These are phyloP conservation scores for Canavalia ensiformis DNA, from an alignment of 306 rosid species.

Conservation along the genomic window DNA sequence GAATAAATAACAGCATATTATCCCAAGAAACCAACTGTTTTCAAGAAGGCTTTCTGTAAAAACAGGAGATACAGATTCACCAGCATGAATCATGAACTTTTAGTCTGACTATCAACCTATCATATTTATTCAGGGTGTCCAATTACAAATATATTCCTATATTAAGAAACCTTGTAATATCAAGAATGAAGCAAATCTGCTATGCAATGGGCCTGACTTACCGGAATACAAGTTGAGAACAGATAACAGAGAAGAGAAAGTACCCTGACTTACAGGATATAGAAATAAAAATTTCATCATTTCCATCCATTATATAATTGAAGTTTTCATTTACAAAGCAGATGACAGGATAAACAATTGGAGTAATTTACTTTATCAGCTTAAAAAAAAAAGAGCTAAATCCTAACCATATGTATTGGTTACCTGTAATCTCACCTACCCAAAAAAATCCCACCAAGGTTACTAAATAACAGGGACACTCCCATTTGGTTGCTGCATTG, in stretches of 20 bases:
- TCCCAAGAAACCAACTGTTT: constrained; percentile 6
- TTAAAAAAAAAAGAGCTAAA: constrained; percentile 61
- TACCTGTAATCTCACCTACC: constrained; percentile 64
- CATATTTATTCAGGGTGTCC: background rate
- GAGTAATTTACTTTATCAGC: constrained; percentile 61
- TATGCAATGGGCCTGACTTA: constrained; percentile 31
- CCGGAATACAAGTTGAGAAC: background rate
- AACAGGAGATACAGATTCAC: constrained; percentile 22
- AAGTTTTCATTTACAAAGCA: constrained; percentile 59
- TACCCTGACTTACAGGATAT: constrained; percentile 5
- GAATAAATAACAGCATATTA: constrained; percentile 34
- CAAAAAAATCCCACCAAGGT: constrained; percentile 57
- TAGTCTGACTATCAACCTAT: constrained; percentile 28
- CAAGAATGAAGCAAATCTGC: constrained; percentile 17
- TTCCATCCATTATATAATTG: constrained; percentile 55
- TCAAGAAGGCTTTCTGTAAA: background rate
- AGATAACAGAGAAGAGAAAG: constrained; percentile 5
- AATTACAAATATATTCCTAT: constrained; percentile 6
- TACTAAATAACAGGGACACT: constrained; percentile 81
- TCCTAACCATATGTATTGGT: constrained; percentile 72
- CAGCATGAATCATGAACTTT: constrained; percentile 2
- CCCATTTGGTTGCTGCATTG: constrained; percentile 79
- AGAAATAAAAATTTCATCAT: constrained; percentile 44
- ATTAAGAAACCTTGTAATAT: constrained; percentile 15
- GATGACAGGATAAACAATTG: constrained; percentile 64